These are phyloP conservation scores for Ophiostoma perfectum DNA, from an alignment of 2,329 filamentous ascomycete species.

Conservation along the genomic window DNA sequence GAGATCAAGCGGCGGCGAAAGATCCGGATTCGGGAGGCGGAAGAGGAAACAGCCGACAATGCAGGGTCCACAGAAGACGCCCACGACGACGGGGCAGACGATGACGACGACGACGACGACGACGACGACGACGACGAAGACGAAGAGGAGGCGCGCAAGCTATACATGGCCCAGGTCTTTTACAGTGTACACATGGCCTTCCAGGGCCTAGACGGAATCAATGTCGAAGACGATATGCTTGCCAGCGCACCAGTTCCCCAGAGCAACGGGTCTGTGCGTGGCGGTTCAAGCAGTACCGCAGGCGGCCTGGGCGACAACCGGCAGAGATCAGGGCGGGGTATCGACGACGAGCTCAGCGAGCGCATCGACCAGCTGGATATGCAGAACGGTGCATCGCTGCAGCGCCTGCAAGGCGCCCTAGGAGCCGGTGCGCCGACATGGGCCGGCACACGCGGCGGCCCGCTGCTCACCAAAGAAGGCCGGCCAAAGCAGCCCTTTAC, in stretches of 20 bases:
- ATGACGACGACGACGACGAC: background rate
- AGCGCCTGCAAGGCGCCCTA: constrained; percentile 44
- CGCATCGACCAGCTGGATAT: constrained; percentile 44
- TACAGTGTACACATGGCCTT: constrained; percentile 75
- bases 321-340: constrained; percentile 25
- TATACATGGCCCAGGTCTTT: constrained; percentile 70
- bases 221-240: constrained; percentile 77
- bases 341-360: constrained; percentile 52
- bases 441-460: constrained; percentile 38
- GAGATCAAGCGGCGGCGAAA: constrained; percentile 17
- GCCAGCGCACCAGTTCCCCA: constrained; percentile 60
- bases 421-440: constrained; percentile 31
- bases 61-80: constrained; percentile 27
- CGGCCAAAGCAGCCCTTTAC: constrained; percentile 91
- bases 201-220: constrained; percentile 78
- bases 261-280: constrained; percentile 35
- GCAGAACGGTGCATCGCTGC: constrained; percentile 40
- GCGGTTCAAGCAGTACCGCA: constrained; percentile 59
- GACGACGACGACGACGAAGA: constrained; percentile 54
- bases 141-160: constrained; percentile 73
- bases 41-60: background rate
- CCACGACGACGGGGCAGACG: background rate
- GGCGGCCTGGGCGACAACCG: constrained; percentile 33
- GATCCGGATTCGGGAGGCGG: constrained; percentile 8
- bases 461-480: constrained; percentile 70